Percentiles rank a stretch among this genome's conserved stretches.
Evolutionary conservation across 2,329 filamentous ascomycete genomes (phyloP).

Genomic region (Botryotinia convoluta): DNA sequence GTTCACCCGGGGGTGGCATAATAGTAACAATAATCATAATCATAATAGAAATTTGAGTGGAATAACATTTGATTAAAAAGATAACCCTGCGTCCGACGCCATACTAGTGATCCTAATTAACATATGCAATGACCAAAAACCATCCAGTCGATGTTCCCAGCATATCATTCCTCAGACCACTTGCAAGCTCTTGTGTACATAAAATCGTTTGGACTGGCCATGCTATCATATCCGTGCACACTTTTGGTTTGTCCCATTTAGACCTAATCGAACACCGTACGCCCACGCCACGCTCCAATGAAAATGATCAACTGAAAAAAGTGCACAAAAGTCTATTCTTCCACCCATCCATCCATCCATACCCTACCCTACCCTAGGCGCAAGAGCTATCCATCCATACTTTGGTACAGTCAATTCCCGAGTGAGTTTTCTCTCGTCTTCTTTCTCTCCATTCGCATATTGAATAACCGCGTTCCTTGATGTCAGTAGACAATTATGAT

Average conservation of each 20-base stretch:
- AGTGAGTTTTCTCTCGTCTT: not conserved
- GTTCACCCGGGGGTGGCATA: not conserved
- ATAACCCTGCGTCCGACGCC: not conserved
- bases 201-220: not conserved
- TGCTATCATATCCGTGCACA: not conserved
- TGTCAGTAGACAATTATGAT: not conserved
- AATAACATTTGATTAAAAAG: not conserved
- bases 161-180: not conserved
- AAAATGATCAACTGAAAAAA: not conserved
- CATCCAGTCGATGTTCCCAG: not conserved
- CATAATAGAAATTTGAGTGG: not conserved
- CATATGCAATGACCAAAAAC: not conserved
- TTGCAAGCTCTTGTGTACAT: not conserved
- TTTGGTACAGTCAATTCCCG: too few relatives aligned
- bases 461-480: not conserved
- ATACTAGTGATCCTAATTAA: not conserved
- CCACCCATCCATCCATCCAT: not conserved
- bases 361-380: not conserved
- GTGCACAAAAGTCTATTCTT: not conserved
- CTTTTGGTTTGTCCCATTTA: not conserved
- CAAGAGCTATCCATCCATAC: not conserved
- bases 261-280: conserved; percentile 1
- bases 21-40: not conserved
- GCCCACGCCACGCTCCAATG: not conserved
- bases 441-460: not conserved